phyloP scores from a whole-genome alignment of 108 stramenopile genomes.

The Nitzschia sp. region DNA sequence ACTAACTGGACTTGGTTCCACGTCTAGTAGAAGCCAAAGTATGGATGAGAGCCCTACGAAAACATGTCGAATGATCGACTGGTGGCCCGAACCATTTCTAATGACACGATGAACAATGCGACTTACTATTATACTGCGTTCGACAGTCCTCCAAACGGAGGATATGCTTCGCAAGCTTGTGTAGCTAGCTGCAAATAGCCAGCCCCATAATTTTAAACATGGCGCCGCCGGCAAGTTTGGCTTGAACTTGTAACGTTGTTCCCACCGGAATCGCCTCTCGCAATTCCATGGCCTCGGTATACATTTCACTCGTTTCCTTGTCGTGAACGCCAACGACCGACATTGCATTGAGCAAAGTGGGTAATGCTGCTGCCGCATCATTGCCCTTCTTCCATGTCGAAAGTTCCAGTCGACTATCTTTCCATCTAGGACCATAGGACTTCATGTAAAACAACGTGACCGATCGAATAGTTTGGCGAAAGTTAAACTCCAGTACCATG shows the following conservation, averaged over 20 bases:
- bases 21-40: too few species aligned
- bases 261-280: slow-evolving; percentile 14
- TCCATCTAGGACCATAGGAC: slow-evolving; percentile 81
- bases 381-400: neutral
- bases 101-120: too few species aligned
- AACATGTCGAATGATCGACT: too few species aligned
- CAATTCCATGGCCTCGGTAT: slow-evolving; percentile 55
- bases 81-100: too few species aligned
- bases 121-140: too few species aligned
- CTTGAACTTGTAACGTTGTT: slow-evolving; percentile 27
- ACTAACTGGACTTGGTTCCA: too few species aligned
- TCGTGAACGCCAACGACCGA: slow-evolving; percentile 54
- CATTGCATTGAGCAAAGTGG: slow-evolving; percentile 26
- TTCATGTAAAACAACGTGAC: slow-evolving; percentile 77
- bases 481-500: slow-evolving; percentile 34
- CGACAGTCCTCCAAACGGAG: too few species aligned
- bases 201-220: slow-evolving; percentile 86
- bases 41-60: too few species aligned
- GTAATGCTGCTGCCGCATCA: neutral
- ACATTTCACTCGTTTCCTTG: slow-evolving; percentile 79
- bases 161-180: too few species aligned
- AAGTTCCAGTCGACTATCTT: slow-evolving; percentile 37
- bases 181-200: slow-evolving; percentile 63
- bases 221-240: slow-evolving; percentile 48
- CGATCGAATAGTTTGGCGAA: slow-evolving; percentile 53